Evolutionary conservation across 1,284 basidiomycete species (phyloP), one percentile per base, ranked within the genome.

Genomic region (Leccinum pachyderme): DNA sequence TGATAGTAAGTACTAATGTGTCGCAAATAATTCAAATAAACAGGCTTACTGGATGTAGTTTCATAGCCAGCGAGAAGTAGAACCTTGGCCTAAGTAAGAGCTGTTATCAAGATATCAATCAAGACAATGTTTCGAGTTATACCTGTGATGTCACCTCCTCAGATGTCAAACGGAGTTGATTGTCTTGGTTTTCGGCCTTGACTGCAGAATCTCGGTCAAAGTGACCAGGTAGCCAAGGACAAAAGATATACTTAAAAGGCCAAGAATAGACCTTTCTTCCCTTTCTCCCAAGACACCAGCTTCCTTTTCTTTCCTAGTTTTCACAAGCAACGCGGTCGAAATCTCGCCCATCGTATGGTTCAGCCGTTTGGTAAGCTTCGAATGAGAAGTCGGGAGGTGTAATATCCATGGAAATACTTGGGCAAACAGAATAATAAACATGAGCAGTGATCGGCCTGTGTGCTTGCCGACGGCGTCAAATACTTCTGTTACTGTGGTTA

Each of bases 181-280:
- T 27, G 0, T 5, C 47, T 22, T 49, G 52, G 25, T 15, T 56
- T 39, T 65, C 66, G 2, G 60, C 60, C 49, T 28, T 57, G 5
- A 67, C 67, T 67, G 18, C 4, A 51, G 18, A 29, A 46, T 25
- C 2, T 50, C 4, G 51, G 35, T 32, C 18, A 22, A 50, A 50
- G 6, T 7, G 7, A 4, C 24, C 27, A 51, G 43, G 31, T 5
- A 8, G 11, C 13, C 7, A 9, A 49, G n/a, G n/a, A 25, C 3
- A 13, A 7, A 18, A 15, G 13, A 47, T 24, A 32, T 57, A 63
- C 64, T 52, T 4, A 68, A 50, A 51, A 62, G 45, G 32, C 65
- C 59, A 52, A 85, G 80, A 57, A 85, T 75, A 4, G 80, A 82
- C 55, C 76, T 80, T 11, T 80, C 77, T 45, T 76, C 64, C 2